phyloP scores from a whole-genome alignment of 1,284 basidiomycete genomes.

The Grifola frondosa region DNA sequence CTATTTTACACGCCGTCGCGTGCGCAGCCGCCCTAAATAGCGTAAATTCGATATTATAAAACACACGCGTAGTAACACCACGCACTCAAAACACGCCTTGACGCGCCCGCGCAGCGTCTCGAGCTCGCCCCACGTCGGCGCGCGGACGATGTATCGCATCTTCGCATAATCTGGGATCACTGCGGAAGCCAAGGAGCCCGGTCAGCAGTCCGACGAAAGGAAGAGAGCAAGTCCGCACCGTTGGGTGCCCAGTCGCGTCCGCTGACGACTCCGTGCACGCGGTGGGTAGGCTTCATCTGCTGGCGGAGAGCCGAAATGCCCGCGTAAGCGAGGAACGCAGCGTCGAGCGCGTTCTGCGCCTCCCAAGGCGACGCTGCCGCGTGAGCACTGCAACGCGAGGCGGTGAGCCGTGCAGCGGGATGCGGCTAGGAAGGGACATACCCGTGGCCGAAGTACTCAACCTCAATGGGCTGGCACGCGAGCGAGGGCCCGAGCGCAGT shows the following conservation, averaged over 20 bases:
- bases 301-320: constrained; percentile 73
- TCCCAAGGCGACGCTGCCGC: constrained; percentile 80
- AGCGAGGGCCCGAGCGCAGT: constrained; percentile 51
- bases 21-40: constrained; percentile 61
- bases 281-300: constrained; percentile 54
- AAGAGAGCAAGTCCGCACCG: constrained; percentile 38
- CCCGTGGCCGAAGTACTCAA: constrained; percentile 71
- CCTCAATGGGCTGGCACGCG: constrained; percentile 57
- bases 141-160: constrained; percentile 71
- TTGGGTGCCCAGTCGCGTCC: constrained; percentile 66
- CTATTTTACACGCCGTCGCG: constrained; percentile 68
- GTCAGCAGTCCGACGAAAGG: constrained; percentile 1
- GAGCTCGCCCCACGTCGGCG: constrained; percentile 63
- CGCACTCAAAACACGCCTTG: constrained; percentile 70
- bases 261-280: constrained; percentile 65
- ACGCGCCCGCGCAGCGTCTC: constrained; percentile 59
- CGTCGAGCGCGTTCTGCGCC: constrained; percentile 82
- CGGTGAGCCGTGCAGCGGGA: not conserved
- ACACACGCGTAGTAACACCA: not conserved
- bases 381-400: constrained; percentile 52
- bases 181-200: constrained; percentile 24
- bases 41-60: not conserved
- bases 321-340: constrained; percentile 78
- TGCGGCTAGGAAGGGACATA: no score
- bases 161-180: constrained; percentile 81